These are phyloP conservation scores for Microsporum ferrugineum DNA, from an alignment of 2,329 filamentous ascomycete genomes.

Conservation along the genomic window DNA sequence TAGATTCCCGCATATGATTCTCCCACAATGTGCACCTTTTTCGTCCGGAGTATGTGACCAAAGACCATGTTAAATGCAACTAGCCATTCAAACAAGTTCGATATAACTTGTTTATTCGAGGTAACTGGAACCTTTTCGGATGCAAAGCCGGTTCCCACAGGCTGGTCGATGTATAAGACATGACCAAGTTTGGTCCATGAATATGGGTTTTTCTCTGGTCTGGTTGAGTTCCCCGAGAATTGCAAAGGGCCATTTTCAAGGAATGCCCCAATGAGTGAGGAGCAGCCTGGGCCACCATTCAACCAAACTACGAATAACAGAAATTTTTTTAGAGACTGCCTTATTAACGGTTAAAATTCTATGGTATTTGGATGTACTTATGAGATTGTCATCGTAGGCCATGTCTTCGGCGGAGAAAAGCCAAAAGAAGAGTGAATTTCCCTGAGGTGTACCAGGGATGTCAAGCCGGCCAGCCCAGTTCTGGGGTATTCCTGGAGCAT, in stretches of 20 bases:
- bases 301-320: slow-evolving; percentile 12
- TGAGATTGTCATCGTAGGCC: slow-evolving; percentile 24
- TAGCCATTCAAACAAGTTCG: slow-evolving; percentile 25
- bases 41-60: slow-evolving; percentile 23
- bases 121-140: slow-evolving; percentile 21
- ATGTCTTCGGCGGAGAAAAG: slow-evolving; percentile 24
- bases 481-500: slow-evolving; percentile 19
- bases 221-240: slow-evolving; percentile 20
- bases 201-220: slow-evolving; percentile 11
- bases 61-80: slow-evolving; percentile 23
- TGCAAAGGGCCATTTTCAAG: slow-evolving; percentile 27
- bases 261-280: slow-evolving; percentile 15
- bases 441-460: slow-evolving; percentile 20
- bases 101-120: slow-evolving; percentile 21
- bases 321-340: not conserved
- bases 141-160: slow-evolving; percentile 27
- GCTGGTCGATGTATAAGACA: slow-evolving; percentile 30
- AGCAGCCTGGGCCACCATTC: slow-evolving; percentile 15
- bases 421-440: slow-evolving; percentile 30
- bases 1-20: slow-evolving; percentile 31
- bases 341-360: not conserved
- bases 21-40: slow-evolving; percentile 26
- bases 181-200: slow-evolving; percentile 20
- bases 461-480: slow-evolving; percentile 28
- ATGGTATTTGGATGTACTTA: slow-evolving; percentile 19